phyloP scores from a whole-genome alignment of 345 rosid species.

The Eutrema japonicum region DNA sequence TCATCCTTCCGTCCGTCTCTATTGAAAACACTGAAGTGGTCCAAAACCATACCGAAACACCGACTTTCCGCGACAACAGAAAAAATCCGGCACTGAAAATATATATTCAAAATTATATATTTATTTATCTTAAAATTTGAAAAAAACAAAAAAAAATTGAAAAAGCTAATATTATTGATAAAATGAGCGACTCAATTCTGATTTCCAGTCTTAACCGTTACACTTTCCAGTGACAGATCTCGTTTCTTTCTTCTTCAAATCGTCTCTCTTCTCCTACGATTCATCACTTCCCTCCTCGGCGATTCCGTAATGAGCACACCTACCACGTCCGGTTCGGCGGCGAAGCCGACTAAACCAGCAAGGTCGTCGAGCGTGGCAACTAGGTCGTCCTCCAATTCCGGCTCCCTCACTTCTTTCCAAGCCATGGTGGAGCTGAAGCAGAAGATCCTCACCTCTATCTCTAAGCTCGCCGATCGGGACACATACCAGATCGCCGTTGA shows the following conservation, averaged over 20 bases:
- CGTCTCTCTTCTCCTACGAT: slow-evolving; percentile 25
- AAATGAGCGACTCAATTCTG: slow-evolving; percentile 16
- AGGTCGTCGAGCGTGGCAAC: slow-evolving; percentile 47
- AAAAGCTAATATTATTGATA: not conserved
- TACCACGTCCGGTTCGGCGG: slow-evolving; percentile 40
- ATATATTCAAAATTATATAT: not conserved
- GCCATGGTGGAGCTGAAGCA: slow-evolving; percentile 98
- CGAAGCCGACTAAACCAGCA: slow-evolving; percentile 50
- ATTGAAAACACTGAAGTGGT: too few species aligned
- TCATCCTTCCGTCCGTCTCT: too few species aligned
- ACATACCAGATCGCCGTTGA: slow-evolving; percentile 93
- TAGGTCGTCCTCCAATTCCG: slow-evolving; percentile 50
- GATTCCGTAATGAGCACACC: slow-evolving; percentile 55
- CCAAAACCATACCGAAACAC: not conserved
- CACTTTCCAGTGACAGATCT: slow-evolving; percentile 41
- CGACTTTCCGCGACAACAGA: not conserved
- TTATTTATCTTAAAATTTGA: not conserved
- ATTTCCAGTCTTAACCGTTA: slow-evolving; percentile 30
- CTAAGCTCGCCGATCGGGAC: slow-evolving; percentile 94
- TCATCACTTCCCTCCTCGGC: slow-evolving; percentile 9
- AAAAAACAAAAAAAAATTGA: not conserved
- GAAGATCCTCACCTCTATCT: slow-evolving; percentile 76
- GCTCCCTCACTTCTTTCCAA: slow-evolving; percentile 76
- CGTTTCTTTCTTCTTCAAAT: slow-evolving; percentile 8
- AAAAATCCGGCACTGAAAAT: not conserved